Conservation (phyloP, 2,329 filamentous ascomycete species). For the Beauveria australis region DNA sequence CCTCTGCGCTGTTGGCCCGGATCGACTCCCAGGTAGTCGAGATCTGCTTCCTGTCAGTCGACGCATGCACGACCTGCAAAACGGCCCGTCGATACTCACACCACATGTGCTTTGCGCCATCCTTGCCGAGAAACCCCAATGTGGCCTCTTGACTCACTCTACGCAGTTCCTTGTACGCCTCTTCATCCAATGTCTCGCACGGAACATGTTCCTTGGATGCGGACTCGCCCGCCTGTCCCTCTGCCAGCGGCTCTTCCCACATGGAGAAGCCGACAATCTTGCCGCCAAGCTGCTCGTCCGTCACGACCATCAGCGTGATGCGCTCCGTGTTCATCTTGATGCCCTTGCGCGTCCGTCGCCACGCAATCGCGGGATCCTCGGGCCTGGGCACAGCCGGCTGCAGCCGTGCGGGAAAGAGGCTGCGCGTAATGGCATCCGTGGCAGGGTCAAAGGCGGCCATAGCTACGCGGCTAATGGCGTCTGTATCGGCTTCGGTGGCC, state of each 20-base stretch:
- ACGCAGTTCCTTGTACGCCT: conserved; percentile 12
- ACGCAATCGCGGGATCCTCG: conserved; percentile 8
- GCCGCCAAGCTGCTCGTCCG: conserved; percentile 11
- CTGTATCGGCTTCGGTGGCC: conserved; percentile 18
- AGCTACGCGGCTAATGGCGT: conserved; percentile 18
- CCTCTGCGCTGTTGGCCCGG: conserved; percentile 14
- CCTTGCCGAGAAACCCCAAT: conserved; percentile 13
- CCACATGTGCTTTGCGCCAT: conserved; percentile 13
- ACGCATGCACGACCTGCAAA: background rate
- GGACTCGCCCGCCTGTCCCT: conserved; percentile 6
- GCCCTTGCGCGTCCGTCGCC: conserved; percentile 14
- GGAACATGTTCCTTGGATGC: background rate
- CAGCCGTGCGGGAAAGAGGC: conserved; percentile 13
- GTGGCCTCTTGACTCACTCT: conserved; percentile 5
- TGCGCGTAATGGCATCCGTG: conserved; percentile 13
- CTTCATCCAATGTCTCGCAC: conserved; percentile 12
- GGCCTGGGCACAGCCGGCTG: background rate
- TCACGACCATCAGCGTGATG: conserved; percentile 15
- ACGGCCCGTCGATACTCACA: conserved; percentile 10
- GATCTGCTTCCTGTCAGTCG: conserved; percentile 6
- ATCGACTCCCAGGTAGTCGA: conserved; percentile 15
- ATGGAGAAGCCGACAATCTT: conserved; percentile 16
- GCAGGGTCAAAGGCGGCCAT: conserved; percentile 17
- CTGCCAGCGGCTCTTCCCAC: conserved; percentile 14
- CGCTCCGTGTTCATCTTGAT: conserved; percentile 10